phyloP scores from a whole-genome alignment of 805 yeast species.

The Pichia membranifaciens region DNA sequence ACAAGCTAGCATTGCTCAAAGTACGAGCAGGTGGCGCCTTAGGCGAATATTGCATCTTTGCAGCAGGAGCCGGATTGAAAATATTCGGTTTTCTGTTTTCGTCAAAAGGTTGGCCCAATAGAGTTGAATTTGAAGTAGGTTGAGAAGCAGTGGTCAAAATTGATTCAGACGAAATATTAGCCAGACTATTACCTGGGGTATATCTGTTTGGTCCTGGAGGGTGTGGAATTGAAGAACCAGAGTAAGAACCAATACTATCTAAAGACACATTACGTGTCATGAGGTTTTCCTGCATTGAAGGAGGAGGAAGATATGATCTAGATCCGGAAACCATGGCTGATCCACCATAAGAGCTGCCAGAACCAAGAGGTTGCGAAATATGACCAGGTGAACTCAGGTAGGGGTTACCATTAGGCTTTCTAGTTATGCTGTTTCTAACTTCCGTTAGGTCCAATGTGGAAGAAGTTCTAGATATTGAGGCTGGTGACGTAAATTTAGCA shows the following conservation, averaged over 20 bases:
- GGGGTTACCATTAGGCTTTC: background rate
- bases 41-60: too few relatives aligned
- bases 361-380: too few relatives aligned
- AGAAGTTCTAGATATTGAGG: slow-evolving; percentile 50
- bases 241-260: background rate
- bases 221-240: background rate
- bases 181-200: background rate
- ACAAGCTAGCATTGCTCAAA: too few relatives aligned
- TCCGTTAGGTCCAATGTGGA: slow-evolving; percentile 33
- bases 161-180: background rate
- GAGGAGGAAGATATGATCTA: slow-evolving; percentile 4
- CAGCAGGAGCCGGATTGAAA: background rate
- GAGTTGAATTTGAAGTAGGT: background rate
- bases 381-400: background rate
- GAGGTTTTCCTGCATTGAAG: background rate
- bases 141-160: background rate
- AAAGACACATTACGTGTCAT: background rate
- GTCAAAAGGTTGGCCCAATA: background rate
- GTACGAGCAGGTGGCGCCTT: too few relatives aligned
- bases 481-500: slow-evolving; percentile 59
- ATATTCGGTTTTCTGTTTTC: background rate
- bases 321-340: background rate
- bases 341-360: too few relatives aligned
- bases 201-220: background rate
- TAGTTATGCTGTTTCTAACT: background rate